Conservation (phyloP, 805 yeast species). For the Wickerhamomyces canadensis region DNA sequence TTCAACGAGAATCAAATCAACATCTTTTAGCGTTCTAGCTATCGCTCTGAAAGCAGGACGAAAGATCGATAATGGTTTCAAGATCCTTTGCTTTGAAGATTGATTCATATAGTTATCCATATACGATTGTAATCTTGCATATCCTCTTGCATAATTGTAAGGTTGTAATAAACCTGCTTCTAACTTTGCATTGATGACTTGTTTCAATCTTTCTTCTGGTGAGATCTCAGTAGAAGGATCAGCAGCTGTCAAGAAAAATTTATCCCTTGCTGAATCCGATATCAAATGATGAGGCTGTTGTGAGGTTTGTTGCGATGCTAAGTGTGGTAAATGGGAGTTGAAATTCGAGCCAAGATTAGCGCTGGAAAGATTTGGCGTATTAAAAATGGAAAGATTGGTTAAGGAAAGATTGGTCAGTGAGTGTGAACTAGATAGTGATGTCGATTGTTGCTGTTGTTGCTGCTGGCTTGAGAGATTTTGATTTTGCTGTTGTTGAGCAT, state of each 20-base stretch:
- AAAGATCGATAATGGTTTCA: conserved; percentile 79
- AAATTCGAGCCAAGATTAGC: conserved; percentile 9
- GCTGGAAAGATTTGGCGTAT: conserved; percentile 18
- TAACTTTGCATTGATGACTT: conserved; percentile 88
- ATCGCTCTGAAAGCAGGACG: conserved; percentile 92
- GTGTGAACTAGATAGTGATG: conserved; percentile 16
- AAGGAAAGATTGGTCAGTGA: conserved; percentile 23
- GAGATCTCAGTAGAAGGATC: conserved; percentile 93
- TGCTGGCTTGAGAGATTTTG: not conserved
- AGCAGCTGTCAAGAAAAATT: conserved; percentile 92
- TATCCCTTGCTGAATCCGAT: conserved; percentile 78
- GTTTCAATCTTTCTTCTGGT: conserved; percentile 88
- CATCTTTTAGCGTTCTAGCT: conserved; percentile 84
- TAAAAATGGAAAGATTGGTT: conserved; percentile 17
- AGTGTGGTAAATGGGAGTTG: conserved; percentile 5
- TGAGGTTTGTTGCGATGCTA: conserved; percentile 6
- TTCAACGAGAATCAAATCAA: conserved; percentile 86
- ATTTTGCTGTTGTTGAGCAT: not conserved
- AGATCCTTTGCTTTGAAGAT: conserved; percentile 75
- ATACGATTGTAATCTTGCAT: conserved; percentile 80
- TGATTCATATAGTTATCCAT: conserved; percentile 91
- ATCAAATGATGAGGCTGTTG: conserved; percentile 16
- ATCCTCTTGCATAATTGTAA: conserved; percentile 90
- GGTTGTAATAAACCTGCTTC: conserved; percentile 93
- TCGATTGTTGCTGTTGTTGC: conserved; percentile 2